phyloP scores from a whole-genome alignment of 768 basidiomycete species.

The Leccinellum albellum region DNA sequence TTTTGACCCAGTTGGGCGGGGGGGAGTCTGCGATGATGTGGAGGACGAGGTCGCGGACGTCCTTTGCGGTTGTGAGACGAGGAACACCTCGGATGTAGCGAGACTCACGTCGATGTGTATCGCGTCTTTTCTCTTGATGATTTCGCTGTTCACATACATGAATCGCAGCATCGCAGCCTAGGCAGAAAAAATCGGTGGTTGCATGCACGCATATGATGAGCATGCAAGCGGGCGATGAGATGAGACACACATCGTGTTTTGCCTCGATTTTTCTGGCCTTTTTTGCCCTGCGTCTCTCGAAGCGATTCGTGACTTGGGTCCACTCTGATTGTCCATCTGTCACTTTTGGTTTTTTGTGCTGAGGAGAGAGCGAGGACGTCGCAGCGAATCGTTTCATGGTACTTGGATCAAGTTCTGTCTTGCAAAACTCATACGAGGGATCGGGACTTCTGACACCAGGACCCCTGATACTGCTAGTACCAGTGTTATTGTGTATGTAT shows the following conservation, averaged over 20 bases:
- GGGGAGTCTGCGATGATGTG: conserved; percentile 80
- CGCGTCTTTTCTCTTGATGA: conserved; percentile 65
- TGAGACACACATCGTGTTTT: conserved; percentile 57
- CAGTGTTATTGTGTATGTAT: no score
- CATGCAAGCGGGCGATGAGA: neutral
- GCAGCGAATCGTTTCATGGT: conserved; percentile 23
- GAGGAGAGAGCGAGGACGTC: conserved; percentile 16
- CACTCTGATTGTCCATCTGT: conserved; percentile 38
- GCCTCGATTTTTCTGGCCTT: conserved; percentile 57
- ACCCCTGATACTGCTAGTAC: no score
- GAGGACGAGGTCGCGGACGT: conserved; percentile 81
- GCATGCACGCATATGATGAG: neutral
- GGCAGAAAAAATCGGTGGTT: neutral
- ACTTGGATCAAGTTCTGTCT: no score
- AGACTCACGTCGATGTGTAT: conserved; percentile 74
- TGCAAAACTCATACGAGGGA: no score
- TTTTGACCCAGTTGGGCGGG: conserved; percentile 81
- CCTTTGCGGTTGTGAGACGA: conserved; percentile 42
- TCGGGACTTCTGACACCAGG: no score
- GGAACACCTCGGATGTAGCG: neutral
- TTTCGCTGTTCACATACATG: conserved; percentile 78
- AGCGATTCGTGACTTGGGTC: conserved; percentile 45
- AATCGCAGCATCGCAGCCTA: conserved; percentile 54
- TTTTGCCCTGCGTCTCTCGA: conserved; percentile 70
- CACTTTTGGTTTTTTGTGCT: conserved; percentile 41